Base-by-base conservation (phyloP, 1,284 basidiomycete species). In the Cryptococcus jaspeensis region DNA sequence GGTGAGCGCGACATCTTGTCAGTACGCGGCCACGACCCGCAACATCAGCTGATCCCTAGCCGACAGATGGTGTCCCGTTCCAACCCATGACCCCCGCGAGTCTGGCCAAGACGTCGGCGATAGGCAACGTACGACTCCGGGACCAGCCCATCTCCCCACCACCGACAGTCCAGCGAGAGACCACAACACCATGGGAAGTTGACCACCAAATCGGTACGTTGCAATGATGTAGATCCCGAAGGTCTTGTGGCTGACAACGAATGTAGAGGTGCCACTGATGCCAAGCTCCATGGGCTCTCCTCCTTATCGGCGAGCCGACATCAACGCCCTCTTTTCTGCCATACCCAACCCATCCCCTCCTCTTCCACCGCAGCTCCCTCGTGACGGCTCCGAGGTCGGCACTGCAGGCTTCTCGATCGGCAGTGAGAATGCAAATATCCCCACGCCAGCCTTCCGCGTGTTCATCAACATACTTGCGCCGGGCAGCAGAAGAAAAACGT, bases 21-120 rank as follows among this genome's bases (percentile, higher is more conserved):
- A 5, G 35, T 18, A 45, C 16, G 15, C 42, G 8, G 23, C 15
- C n/a, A 18, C 6, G 47, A 35, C 22, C 25, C n/a, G 37, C 47
- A 25, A n/a, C 20, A 42, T 42, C 5, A 4, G 40, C 40, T 42
- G 12, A 42, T 22, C n/a, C 12, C 0, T 38, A 11, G 20, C 40
- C 7, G 22, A 2, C 16, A 52, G 50, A 52, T 42, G 50, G 50
- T n/a, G 50, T 42, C 6, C 50, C 50, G 16, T 43, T 41, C 20
- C 13, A 18, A 13, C 50, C 50, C 12, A 18, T 52, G 25, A 52
- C 50, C 5, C 50, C 50, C 28, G 25, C n/a, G 5, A 52, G 39
- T 32, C 18, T 32, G n/a, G 16, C 32, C 11, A 52, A 52, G 50
- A 12, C 25, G 18, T 43, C 50, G 11, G 28, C 9, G 28, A 32